phyloP scores from a whole-genome alignment of 805 yeast genomes.

The Saccharomycopsis sp. region DNA sequence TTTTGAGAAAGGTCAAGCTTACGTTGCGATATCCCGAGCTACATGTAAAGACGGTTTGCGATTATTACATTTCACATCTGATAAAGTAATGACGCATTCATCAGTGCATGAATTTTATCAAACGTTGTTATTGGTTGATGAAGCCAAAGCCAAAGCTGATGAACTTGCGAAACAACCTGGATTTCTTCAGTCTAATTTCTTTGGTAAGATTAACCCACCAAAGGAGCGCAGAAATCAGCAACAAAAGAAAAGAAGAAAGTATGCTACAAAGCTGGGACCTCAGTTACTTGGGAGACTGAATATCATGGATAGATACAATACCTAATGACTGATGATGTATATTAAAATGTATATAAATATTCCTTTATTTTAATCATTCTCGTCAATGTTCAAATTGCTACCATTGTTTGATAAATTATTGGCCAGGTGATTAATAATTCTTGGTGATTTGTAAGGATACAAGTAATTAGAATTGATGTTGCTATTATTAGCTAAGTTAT shows the following conservation, averaged over 20 bases:
- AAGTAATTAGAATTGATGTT: not conserved
- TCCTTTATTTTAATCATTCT: too few relatives aligned
- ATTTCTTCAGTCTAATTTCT: slow-evolving; percentile 42
- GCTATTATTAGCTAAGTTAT: slow-evolving; percentile 8
- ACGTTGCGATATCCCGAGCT: slow-evolving; percentile 92
- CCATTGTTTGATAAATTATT: too few relatives aligned
- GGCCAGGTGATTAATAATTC: not conserved
- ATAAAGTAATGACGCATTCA: slow-evolving; percentile 60
- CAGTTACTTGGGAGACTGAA: too few relatives aligned
- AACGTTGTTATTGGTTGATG: slow-evolving; percentile 36
- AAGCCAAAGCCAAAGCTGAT: slow-evolving; percentile 34
- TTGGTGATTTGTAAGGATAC: not conserved
- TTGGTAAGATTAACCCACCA: slow-evolving; percentile 13
- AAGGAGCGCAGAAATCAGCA: not conserved
- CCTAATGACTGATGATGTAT: too few relatives aligned
- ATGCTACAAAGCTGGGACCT: too few relatives aligned
- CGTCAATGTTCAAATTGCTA: too few relatives aligned
- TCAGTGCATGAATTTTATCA: slow-evolving; percentile 67
- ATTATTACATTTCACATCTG: slow-evolving; percentile 61
- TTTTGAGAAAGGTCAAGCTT: slow-evolving; percentile 92
- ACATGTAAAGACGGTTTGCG: slow-evolving; percentile 77
- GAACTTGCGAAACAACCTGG: slow-evolving; percentile 33
- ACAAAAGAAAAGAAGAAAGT: too few relatives aligned
- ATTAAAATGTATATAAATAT: too few relatives aligned
- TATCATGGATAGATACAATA: too few relatives aligned